Evolutionary conservation across 371 early-diverging fungal species (phyloP).

Genomic region (Mucor plumbeus): DNA sequence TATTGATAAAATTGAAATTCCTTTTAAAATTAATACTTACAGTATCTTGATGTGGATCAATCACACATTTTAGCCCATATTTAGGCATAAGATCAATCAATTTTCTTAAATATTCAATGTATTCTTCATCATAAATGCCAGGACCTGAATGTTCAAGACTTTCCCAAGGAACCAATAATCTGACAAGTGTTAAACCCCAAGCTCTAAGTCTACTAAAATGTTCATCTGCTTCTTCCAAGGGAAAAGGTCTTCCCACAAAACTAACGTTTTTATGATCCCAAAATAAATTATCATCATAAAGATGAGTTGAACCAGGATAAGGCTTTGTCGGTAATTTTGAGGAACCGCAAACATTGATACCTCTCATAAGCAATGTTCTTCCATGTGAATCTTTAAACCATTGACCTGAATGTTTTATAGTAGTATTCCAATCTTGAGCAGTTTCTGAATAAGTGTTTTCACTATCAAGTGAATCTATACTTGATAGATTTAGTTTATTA

Average conservation of each 20-base stretch:
- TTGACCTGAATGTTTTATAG: constrained; percentile 36
- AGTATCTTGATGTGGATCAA: constrained; percentile 79
- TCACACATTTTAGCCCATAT: constrained; percentile 81
- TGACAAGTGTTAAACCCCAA: constrained; percentile 83
- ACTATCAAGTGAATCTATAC: constrained; percentile 4
- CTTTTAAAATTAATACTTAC: constrained; percentile 24
- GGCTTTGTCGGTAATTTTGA: constrained; percentile 67
- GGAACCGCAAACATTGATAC: constrained; percentile 71
- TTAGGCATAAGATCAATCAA: constrained; percentile 66
- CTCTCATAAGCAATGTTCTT: constrained; percentile 60
- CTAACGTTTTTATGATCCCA: constrained; percentile 69
- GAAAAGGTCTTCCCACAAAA: constrained; percentile 79
- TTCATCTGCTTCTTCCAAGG: constrained; percentile 73
- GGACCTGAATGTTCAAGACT: constrained; percentile 75
- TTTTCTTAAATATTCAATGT: constrained; percentile 73
- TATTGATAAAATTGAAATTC: not conserved
- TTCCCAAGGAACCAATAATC: constrained; percentile 85
- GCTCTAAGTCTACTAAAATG: constrained; percentile 73
- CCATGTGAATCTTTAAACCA: constrained; percentile 64
- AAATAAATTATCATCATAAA: constrained; percentile 57
- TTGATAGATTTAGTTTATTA: not conserved
- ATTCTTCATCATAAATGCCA: constrained; percentile 82
- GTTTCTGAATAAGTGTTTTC: constrained; percentile 9
- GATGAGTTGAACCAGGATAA: constrained; percentile 56
- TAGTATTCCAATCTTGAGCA: constrained; percentile 36